Base-by-base conservation (phyloP, 345 rosid genomes). In the Syzygium oleosum region DNA sequence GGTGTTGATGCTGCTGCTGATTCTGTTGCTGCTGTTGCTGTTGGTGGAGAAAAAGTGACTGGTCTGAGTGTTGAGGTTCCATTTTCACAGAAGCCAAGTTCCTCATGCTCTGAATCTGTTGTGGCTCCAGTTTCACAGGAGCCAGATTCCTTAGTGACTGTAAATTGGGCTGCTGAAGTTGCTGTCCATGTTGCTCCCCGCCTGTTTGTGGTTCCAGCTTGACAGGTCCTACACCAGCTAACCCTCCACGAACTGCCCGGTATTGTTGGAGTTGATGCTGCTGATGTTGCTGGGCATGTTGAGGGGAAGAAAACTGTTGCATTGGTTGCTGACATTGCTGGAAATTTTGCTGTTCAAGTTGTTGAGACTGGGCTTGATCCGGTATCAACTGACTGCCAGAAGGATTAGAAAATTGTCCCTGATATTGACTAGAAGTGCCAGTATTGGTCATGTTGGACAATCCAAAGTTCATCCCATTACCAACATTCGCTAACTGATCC, bases 321-420 rank as follows among this genome's bases (percentile, higher is more conserved):
- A 94, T 89, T 85, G 94, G 88, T 83, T 92, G 99, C 89, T 95
- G 99, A 90, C 93, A 89, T 55, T 94, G 98, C 90, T 94, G 98
- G 91, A 94, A 94, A 89, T 88, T 92, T 84, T 94, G 98, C 80
- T 93, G 88, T 88, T 95, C 97, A 59, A 92, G 84, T 77, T 94
- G 96, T 88, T 92, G 97, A 63, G 94, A 90, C 86, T 92, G 97
- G 77, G 94, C 97, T 87, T 95, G 98, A 88, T 97, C 99, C 17
- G 93, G 90, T 87, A 93, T 85, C 80, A 95, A 84, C 88, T 92
- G 98, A 89, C 91, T 95, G 85, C 96, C 91, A 51, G 98, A 91
- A 80, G 91, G 89, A 86, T 90, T 93, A 16, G 96, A 89, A 91
- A 93, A 97, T 87, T 96, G 99, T 88, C 96, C 94, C 88, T 93